phyloP scores from a whole-genome alignment of 495 filamentous ascomycete genomes.

The Aspergillus cristatus region DNA sequence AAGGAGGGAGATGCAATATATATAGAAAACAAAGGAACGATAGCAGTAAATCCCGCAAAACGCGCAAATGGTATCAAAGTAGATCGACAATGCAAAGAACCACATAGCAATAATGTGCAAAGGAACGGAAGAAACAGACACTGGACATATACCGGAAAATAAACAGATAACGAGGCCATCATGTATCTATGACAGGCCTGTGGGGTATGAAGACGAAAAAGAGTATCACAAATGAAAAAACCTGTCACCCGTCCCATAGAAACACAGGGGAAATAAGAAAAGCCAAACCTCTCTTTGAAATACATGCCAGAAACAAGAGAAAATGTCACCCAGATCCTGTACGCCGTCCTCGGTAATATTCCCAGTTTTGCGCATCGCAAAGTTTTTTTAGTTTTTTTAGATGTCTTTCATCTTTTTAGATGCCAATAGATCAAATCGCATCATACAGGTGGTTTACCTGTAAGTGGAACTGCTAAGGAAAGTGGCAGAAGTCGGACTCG shows the following conservation, averaged over 20 bases:
- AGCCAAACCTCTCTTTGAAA: slow-evolving; percentile 8
- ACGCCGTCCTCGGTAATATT: slow-evolving; percentile 28
- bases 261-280: slow-evolving; percentile 10
- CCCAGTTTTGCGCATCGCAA: slow-evolving; percentile 20
- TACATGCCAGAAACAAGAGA: slow-evolving; percentile 16
- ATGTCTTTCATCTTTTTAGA: too few species aligned
- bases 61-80: slow-evolving; percentile 30
- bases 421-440: too few species aligned
- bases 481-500: slow-evolving; percentile 65
- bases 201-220: slow-evolving; percentile 31
- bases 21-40: slow-evolving; percentile 11
- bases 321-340: slow-evolving; percentile 25
- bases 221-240: slow-evolving; percentile 15
- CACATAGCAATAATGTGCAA: slow-evolving; percentile 17
- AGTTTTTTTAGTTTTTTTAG: slow-evolving; percentile 16
- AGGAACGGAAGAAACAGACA: slow-evolving; percentile 17
- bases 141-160: slow-evolving; percentile 8
- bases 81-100: slow-evolving; percentile 4
- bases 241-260: slow-evolving; percentile 13
- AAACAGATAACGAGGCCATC: slow-evolving; percentile 32
- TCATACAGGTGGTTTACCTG: slow-evolving; percentile 30
- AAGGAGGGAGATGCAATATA: slow-evolving; percentile 16
- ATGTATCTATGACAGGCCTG: slow-evolving; percentile 35
- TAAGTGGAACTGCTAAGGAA: slow-evolving; percentile 51
- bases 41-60: slow-evolving; percentile 24